Conservation (phyloP, 108 stramenopile species). For the Cyclotella distinguenda region DNA sequence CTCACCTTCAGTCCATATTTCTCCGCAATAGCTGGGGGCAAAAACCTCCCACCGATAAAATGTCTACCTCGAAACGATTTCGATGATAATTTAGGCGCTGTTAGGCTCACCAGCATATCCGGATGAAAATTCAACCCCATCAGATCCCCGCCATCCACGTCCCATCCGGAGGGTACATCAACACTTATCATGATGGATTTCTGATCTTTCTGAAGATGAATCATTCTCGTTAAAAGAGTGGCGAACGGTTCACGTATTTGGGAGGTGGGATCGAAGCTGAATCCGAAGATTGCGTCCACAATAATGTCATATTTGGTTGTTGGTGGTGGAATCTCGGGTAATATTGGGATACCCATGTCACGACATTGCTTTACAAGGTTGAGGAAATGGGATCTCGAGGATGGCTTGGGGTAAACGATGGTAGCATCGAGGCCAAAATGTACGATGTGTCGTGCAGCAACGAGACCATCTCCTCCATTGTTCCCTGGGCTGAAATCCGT, state of each 20-base stretch:
- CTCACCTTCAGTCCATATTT: constrained; percentile 78
- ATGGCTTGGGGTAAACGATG: constrained; percentile 90
- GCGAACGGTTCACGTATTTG: constrained; percentile 88
- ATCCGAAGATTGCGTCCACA: constrained; percentile 98
- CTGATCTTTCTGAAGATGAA: constrained; percentile 32
- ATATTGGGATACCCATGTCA: constrained; percentile 78
- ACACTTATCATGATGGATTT: constrained; percentile 71
- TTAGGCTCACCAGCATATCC: constrained; percentile 86
- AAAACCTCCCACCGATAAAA: constrained; percentile 92
- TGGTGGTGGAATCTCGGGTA: constrained; percentile 49
- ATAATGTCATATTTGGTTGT: constrained; percentile 64
- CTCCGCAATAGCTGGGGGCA: constrained; percentile 76
- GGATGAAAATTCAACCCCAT: constrained; percentile 62
- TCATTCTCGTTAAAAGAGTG: constrained; percentile 65
- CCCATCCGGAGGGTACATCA: constrained; percentile 97
- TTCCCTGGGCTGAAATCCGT: constrained; percentile 92
- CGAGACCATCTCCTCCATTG: constrained; percentile 99
- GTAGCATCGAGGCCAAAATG: constrained; percentile 87
- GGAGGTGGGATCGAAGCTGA: constrained; percentile 83
- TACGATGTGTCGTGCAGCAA: constrained; percentile 93
- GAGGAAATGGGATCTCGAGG: constrained; percentile 54
- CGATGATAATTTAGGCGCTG: constrained; percentile 88
- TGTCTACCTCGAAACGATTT: constrained; percentile 79
- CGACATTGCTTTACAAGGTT: constrained; percentile 90
- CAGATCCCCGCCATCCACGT: constrained; percentile 78